Evolutionary conservation across 441 rosid species (phyloP), one percentile per base, ranked within the genome.

Genomic region (Biscutella laevigata): DNA sequence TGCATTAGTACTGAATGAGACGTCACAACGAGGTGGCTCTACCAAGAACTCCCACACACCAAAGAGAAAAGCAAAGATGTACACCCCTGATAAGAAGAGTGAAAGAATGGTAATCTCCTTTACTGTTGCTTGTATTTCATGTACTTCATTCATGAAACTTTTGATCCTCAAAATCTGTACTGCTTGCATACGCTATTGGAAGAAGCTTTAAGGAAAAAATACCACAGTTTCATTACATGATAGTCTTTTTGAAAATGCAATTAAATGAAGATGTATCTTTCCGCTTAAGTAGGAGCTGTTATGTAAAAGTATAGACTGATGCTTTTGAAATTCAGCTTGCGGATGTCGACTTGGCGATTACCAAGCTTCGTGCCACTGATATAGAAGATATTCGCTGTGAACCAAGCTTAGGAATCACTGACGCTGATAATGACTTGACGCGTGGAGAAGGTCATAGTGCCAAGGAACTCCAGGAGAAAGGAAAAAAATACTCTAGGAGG

Each of bases 291-390:
- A 25, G 27, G 28, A 53, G 32, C 35, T 47, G 12, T 46, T 26
- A 45, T 27, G 45, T 39, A 32, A 24, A 40, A 32, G 34, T 40
- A 34, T 15, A 35, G 57, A 47, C 67, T 67, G 37, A 65, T 24
- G 4, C 17, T 66, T 49, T 41, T 69, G 62, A 57, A 48, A 29
- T 61, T 33, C 78, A 84, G 96, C 72, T 29, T 53, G 78, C 78
- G 48, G 91, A n/a, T n/a, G n/a, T n/a, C n/a, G n/a, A 78, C 73
- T 72, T 73, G 66, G 82, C 74, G 17, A 72, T 76, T 57, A 61
- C 82, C 75, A 88, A 84, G 83, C 70, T 74, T 68, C 77, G 61
- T 44, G 72, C 76, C 37, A 51, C 77, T 66, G 83, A 82, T 58
- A 59, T 72, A 77, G 86, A 80, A 47, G 94, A 78, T 62, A 79